Evolutionary conservation across 371 early-diverging fungal species (phyloP).

Genomic region (Mortierella sp.): DNA sequence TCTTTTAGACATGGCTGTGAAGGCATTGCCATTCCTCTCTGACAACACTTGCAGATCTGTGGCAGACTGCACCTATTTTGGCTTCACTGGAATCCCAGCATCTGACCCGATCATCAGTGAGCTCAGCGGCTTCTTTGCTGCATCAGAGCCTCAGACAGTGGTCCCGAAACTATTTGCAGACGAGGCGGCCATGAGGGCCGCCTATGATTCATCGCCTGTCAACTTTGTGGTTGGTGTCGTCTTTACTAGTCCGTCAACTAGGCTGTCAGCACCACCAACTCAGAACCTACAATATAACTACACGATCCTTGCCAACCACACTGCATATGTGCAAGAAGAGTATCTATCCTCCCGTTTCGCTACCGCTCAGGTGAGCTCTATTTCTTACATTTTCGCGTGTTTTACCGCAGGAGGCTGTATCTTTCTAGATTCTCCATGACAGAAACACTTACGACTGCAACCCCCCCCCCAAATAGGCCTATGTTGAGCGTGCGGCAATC

Average conservation of each 20-base stretch:
- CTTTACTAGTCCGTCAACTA: slow-evolving; percentile 46
- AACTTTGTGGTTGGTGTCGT: slow-evolving; percentile 54
- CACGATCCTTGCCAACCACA: slow-evolving; percentile 53
- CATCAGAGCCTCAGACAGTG: slow-evolving; percentile 46
- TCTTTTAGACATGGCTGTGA: slow-evolving; percentile 35
- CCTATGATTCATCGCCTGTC: slow-evolving; percentile 44
- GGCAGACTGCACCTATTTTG: slow-evolving; percentile 53
- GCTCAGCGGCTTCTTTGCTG: slow-evolving; percentile 46
- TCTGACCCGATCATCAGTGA: slow-evolving; percentile 47
- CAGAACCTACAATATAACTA: slow-evolving; percentile 30
- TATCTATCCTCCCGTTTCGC: slow-evolving; percentile 41
- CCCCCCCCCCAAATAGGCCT: slow-evolving; percentile 18
- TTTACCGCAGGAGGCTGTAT: not conserved
- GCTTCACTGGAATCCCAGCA: slow-evolving; percentile 48
- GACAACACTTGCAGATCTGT: slow-evolving; percentile 42
- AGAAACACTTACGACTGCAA: not conserved
- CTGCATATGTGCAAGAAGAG: slow-evolving; percentile 20
- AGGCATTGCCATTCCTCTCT: slow-evolving; percentile 47
- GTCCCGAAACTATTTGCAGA: slow-evolving; percentile 39
- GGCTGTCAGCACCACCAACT: slow-evolving; percentile 12
- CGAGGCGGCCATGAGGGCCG: slow-evolving; percentile 39
- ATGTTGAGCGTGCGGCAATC: slow-evolving; percentile 57
- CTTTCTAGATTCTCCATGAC: not conserved
- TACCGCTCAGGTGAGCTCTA: slow-evolving; percentile 47
- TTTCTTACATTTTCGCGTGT: not conserved